A percentile compares a stretch with the other conserved stretches of the same genome.
phyloP scores from a whole-genome alignment of 371 early-diverging fungal genomes.

The Apophysomyces sp. region DNA sequence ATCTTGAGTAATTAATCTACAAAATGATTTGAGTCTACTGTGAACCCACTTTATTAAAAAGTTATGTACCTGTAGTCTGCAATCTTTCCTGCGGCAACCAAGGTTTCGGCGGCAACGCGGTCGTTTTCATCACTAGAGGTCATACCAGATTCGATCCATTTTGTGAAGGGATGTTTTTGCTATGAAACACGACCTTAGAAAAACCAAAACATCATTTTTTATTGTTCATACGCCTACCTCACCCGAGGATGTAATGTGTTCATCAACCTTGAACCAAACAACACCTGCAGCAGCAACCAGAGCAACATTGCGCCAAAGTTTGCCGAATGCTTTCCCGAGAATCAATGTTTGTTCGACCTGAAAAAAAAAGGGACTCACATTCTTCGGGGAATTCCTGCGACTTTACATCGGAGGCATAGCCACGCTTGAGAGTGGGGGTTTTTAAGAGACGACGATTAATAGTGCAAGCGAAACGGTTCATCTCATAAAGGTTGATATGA shows the following conservation, averaged over 20 bases:
- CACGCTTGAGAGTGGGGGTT: not conserved
- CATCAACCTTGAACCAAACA: not conserved
- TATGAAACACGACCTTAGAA: too few species aligned
- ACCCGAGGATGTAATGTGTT: not conserved
- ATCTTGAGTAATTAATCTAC: constrained; percentile 43
- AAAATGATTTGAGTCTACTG: not conserved
- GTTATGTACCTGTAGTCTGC: constrained; percentile 43
- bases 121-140: constrained; percentile 34
- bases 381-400: not conserved
- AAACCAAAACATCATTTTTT: too few species aligned
- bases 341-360: not conserved
- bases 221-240: not conserved
- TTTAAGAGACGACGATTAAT: not conserved
- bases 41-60: not conserved
- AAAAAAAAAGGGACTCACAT: not conserved
- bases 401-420: not conserved
- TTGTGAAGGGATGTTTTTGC: constrained; percentile 48
- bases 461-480: not conserved
- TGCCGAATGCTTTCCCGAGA: not conserved
- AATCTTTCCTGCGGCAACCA: constrained; percentile 31
- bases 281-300: not conserved
- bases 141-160: constrained; percentile 49
- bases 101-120: constrained; percentile 19
- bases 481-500: not conserved
- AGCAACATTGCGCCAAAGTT: not conserved